A percentile compares a stretch with the other conserved stretches of the same genome.
These are phyloP conservation scores for Sinapis alba DNA, from an alignment of 441 rosid genomes.

Conservation along the genomic window DNA sequence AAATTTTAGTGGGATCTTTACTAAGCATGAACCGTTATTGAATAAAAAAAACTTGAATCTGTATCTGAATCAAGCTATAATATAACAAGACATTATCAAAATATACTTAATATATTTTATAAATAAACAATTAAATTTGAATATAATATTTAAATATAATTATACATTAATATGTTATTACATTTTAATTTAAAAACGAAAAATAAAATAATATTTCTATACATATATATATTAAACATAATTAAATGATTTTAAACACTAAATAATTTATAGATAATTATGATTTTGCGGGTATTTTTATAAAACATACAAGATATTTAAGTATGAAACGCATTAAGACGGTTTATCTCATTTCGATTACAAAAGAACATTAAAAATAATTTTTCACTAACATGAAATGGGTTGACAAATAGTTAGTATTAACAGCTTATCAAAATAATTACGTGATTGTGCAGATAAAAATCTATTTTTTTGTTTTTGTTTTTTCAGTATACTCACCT, in stretches of 20 bases:
- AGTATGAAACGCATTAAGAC: background rate
- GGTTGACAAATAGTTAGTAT: background rate
- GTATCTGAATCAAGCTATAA: too few relatives aligned
- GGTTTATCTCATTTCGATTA: background rate
- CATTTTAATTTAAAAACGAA: too few relatives aligned
- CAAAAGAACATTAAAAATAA: background rate
- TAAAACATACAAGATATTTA: background rate
- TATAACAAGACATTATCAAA: too few relatives aligned
- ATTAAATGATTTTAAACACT: background rate
- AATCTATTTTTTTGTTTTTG: too few relatives aligned
- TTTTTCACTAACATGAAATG: background rate
- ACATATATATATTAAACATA: background rate
- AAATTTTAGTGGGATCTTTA: too few relatives aligned
- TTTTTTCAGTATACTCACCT: background rate
- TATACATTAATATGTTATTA: too few relatives aligned
- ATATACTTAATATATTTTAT: too few relatives aligned
- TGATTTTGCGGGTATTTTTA: background rate
- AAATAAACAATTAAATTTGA: background rate
- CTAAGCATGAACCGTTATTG: too few relatives aligned
- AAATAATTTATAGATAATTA: too few relatives aligned
- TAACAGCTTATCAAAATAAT: background rate
- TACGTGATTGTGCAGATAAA: background rate
- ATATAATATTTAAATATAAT: too few relatives aligned
- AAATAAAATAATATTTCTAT: too few relatives aligned
- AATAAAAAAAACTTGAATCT: too few relatives aligned